These are phyloP conservation scores for Chrysosphaeria jannelii DNA, from an alignment of 2,329 filamentous ascomycete genomes.

Conservation along the genomic window DNA sequence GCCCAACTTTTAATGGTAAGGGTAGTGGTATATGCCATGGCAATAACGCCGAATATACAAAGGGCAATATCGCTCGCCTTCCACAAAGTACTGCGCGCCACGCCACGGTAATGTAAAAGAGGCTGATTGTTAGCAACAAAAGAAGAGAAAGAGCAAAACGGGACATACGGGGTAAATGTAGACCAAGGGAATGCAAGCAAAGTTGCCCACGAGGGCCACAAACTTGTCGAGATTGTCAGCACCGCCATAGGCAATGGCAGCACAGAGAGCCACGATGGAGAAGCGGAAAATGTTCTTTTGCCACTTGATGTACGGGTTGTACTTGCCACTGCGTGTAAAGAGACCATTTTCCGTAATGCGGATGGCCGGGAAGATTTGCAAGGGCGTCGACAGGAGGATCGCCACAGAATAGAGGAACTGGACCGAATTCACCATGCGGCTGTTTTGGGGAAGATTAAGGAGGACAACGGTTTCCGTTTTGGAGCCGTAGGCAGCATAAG, in stretches of 20 bases:
- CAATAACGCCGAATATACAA: constrained; percentile 52
- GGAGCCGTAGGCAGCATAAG: constrained; percentile 86
- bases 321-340: constrained; percentile 84
- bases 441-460: constrained; percentile 84
- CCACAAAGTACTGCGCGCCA: constrained; percentile 38
- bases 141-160: not conserved
- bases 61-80: constrained; percentile 43
- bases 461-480: constrained; percentile 89
- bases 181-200: constrained; percentile 87
- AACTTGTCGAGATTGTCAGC: constrained; percentile 92
- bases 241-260: constrained; percentile 68
- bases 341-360: constrained; percentile 85
- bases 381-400: constrained; percentile 79
- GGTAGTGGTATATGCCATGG: constrained; percentile 76
- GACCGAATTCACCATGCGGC: constrained; percentile 80
- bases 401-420: constrained; percentile 94
- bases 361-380: constrained; percentile 94
- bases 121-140: constrained; percentile 26
- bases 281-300: constrained; percentile 96
- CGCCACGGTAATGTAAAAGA: constrained; percentile 59
- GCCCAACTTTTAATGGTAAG: constrained; percentile 77
- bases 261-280: constrained; percentile 65
- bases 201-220: constrained; percentile 82
- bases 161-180: constrained; percentile 83
- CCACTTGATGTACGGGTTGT: constrained; percentile 98